phyloP scores from a whole-genome alignment of 768 basidiomycete genomes.

The Russula olivacea region DNA sequence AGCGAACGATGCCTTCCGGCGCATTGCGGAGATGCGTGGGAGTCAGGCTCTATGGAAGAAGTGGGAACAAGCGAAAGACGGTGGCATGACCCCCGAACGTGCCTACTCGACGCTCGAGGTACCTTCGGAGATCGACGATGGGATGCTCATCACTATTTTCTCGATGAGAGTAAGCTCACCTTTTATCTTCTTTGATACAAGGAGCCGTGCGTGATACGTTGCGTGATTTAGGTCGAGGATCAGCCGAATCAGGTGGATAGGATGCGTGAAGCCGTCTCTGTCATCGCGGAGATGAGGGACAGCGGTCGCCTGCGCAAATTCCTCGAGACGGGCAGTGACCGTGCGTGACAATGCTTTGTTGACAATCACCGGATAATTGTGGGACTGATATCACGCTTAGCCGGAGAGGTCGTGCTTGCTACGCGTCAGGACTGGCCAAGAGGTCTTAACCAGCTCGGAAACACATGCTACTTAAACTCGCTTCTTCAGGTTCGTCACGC shows the following conservation, averaged over 20 bases:
- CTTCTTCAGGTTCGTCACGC: constrained; percentile 51
- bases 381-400: constrained; percentile 34
- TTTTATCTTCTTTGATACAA: constrained; percentile 18
- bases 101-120: constrained; percentile 71
- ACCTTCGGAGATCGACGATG: constrained; percentile 65
- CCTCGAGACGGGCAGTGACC: constrained; percentile 60
- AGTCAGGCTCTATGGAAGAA: constrained; percentile 43
- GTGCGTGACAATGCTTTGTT: constrained; percentile 42
- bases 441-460: constrained; percentile 83
- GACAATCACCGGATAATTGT: neutral
- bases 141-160: constrained; percentile 70
- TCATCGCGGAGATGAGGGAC: constrained; percentile 70
- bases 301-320: constrained; percentile 67
- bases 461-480: constrained; percentile 84
- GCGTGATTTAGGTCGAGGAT: constrained; percentile 55
- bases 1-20: constrained; percentile 62
- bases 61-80: constrained; percentile 51
- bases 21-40: constrained; percentile 59
- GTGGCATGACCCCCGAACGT: constrained; percentile 57
- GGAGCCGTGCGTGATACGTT: constrained; percentile 8
- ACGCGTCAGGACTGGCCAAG: constrained; percentile 67
- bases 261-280: constrained; percentile 64
- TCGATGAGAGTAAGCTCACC: constrained; percentile 51
- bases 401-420: constrained; percentile 54
- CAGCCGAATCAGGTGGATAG: constrained; percentile 58